A percentile compares a stretch with the other conserved stretches of the same genome.
These are phyloP conservation scores for Silene uniflora DNA, from an alignment of 148 eudicot species.

Conservation along the genomic window DNA sequence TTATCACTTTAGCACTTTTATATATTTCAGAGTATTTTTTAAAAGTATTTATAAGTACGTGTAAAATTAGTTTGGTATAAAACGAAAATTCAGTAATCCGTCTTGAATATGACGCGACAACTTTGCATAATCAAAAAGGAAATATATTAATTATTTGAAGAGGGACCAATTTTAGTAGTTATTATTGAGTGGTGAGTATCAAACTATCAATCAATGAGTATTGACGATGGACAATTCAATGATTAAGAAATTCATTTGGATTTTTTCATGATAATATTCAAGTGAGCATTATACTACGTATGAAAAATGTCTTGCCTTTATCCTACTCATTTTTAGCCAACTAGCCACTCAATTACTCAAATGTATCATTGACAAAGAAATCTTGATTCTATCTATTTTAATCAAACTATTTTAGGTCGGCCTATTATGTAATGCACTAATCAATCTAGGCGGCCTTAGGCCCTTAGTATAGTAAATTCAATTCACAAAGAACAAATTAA, in stretches of 20 bases:
- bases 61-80: no score
- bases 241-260: slow-evolving; percentile 11
- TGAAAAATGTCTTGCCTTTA: neutral
- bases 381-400: slow-evolving; percentile 19
- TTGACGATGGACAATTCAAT: neutral
- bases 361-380: slow-evolving; percentile 17
- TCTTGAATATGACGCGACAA: neutral
- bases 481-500: neutral
- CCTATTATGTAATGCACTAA: neutral
- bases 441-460: slow-evolving; percentile 1
- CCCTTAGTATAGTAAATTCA: neutral
- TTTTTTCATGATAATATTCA: slow-evolving; percentile 5
- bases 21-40: no score
- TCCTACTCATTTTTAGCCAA: slow-evolving; percentile 16
- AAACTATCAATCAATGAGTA: neutral
- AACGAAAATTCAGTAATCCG: no score
- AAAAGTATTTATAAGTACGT: no score
- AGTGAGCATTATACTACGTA: neutral
- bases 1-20: no score
- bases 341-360: slow-evolving; percentile 8
- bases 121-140: neutral
- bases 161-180: slow-evolving; percentile 13
- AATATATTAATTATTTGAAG: neutral
- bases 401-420: slow-evolving; percentile 18
- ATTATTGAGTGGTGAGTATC: neutral